Conservation (phyloP, 345 rosid species). For the Brassica carinata region DNA sequence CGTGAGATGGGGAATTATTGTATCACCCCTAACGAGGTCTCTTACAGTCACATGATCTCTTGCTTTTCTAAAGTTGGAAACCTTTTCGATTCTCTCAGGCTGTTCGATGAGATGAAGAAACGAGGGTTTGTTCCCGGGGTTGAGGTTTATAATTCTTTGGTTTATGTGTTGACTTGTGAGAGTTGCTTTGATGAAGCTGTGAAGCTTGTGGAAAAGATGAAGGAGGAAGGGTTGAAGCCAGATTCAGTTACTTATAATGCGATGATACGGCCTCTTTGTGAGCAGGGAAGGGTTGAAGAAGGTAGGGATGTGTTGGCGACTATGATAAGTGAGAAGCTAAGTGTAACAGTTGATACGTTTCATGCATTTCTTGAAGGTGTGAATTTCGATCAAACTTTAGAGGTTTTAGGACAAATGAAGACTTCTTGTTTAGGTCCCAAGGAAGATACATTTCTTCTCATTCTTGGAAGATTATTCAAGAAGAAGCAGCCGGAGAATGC, state of each 20-base stretch:
- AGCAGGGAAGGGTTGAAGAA: slow-evolving; percentile 52
- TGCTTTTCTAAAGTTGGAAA: slow-evolving; percentile 83
- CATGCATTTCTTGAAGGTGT: slow-evolving; percentile 65
- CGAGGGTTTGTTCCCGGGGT: slow-evolving; percentile 63
- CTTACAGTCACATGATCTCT: slow-evolving; percentile 72
- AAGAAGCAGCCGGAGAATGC: slow-evolving; percentile 64
- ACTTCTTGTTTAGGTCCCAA: slow-evolving; percentile 60
- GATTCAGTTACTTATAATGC: slow-evolving; percentile 71
- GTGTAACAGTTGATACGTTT: slow-evolving; percentile 67
- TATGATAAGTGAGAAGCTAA: slow-evolving; percentile 59
- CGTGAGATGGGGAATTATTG: slow-evolving; percentile 77
- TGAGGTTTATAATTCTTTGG: slow-evolving; percentile 71
- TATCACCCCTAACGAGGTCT: slow-evolving; percentile 61
- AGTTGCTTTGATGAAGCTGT: slow-evolving; percentile 70
- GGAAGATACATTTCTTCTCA: slow-evolving; percentile 58
- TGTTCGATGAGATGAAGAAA: slow-evolving; percentile 88
- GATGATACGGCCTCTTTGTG: slow-evolving; percentile 71
- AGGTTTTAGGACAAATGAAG: slow-evolving; percentile 62
- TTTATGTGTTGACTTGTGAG: slow-evolving; percentile 70
- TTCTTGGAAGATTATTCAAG: slow-evolving; percentile 61
- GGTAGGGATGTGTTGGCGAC: slow-evolving; percentile 61
- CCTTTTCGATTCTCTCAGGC: slow-evolving; percentile 80
- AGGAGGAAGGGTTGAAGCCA: slow-evolving; percentile 55
- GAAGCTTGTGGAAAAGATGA: slow-evolving; percentile 67
- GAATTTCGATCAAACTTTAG: slow-evolving; percentile 53